Evolutionary conservation across 2,329 filamentous ascomycete species (phyloP), one percentile per base, ranked within the genome.

Genomic region (Lojkania enalia): DNA sequence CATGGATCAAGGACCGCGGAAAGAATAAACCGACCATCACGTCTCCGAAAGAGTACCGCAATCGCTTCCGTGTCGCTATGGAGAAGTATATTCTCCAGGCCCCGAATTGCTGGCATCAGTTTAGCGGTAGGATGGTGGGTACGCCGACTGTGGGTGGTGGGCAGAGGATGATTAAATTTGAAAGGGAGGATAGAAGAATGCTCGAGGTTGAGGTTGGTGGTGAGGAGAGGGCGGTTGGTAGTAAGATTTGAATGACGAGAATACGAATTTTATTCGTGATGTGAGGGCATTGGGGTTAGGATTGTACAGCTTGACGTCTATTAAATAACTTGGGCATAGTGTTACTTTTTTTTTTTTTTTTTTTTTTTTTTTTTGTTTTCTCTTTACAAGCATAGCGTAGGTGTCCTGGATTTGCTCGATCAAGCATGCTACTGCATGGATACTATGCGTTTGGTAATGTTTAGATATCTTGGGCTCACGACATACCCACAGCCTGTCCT

Each of bases 1-100:
- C 87, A 42, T 99, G 94, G 94, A 96, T 99, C 79, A 99, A 99
- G 71, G 91, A 97, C 64, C 87, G 92, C 29, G 94, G 95, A 61
- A 85, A 85, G 70, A 86, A 85, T 58, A 82, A 90, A 50, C 95
- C 95, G 6, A 99, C 94, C 0, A 94, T 99, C 39, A 99, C 94
- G 9, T 95, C 88, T 70, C 95, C 94, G 2, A 95, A 94, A 73
- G 94, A 99, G 72, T 99, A 99, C 70, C 95, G 96, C 71, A 91
- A 88, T 57, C 84, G 94, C 4, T 99, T 99, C 75, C 77, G 94
- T 54, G 92, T 96, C 72, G 91, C 91, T 11, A 99, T 99, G 94
- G 89, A 90, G 60, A 84, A 90, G 80, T 89, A 89, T 58, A 88
- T 89, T 43, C 73, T 90, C 19, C 84, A 88, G 66, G 82, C 85